phyloP scores from a whole-genome alignment of 768 basidiomycete genomes.

The Calocybe indica region DNA sequence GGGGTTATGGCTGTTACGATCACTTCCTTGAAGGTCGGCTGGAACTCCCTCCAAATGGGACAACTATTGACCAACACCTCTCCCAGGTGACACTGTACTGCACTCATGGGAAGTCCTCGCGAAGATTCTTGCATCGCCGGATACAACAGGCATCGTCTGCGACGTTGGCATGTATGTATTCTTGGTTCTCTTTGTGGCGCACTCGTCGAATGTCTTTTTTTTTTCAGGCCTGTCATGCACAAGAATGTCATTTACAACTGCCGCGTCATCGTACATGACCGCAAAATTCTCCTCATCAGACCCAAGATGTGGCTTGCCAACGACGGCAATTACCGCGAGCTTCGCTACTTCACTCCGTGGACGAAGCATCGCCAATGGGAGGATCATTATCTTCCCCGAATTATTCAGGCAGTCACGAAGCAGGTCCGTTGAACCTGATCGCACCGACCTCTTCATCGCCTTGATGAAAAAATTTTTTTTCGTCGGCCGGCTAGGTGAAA shows the following conservation, averaged over 20 bases:
- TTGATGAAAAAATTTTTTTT: too few relatives aligned
- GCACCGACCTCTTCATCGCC: too few relatives aligned
- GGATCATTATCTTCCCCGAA: constrained; percentile 86
- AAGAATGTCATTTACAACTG: constrained; percentile 99
- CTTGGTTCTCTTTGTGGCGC: not conserved
- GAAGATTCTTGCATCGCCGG: constrained; percentile 80
- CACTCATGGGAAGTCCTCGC: constrained; percentile 98
- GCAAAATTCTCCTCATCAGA: constrained; percentile 87
- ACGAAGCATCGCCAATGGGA: constrained; percentile 83
- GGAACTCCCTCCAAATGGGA: not conserved
- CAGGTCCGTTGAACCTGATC: constrained; percentile 45
- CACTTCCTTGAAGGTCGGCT: constrained; percentile 89
- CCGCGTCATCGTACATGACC: constrained; percentile 81
- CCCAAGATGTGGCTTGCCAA: constrained; percentile 99
- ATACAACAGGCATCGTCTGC: constrained; percentile 81
- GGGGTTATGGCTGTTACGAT: constrained; percentile 96
- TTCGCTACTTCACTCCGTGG: constrained; percentile 95
- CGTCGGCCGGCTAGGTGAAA: constrained; percentile 46
- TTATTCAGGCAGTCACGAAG: constrained; percentile 82
- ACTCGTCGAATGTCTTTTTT: not conserved
- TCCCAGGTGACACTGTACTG: constrained; percentile 84
- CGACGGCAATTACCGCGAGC: constrained; percentile 92
- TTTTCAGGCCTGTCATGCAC: constrained; percentile 85
- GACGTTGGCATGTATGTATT: constrained; percentile 88
- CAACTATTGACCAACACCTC: not conserved